Evolutionary conservation across 139 green algal genomes (phyloP), one percentile per base, ranked within the genome.

Genomic region (Cymbomonas tetramitiformis): DNA sequence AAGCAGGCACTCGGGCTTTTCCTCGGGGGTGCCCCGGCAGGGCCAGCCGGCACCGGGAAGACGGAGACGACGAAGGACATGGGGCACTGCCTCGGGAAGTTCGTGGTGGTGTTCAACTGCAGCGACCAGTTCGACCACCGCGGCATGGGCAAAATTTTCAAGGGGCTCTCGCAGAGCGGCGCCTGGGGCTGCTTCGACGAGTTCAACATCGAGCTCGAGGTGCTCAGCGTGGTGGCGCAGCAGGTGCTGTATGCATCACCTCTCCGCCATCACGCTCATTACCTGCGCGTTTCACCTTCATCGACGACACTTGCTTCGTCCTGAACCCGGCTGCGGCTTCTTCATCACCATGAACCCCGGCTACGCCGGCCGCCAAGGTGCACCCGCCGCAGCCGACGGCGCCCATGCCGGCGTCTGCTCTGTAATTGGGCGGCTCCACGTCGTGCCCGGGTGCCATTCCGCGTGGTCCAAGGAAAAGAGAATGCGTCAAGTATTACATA

Each of bases 291-390:
- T 94, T 54, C 90, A 94, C 69, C 60, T 60, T 77, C 31, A 88
- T 91, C 65, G 53, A 85, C 58, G 83, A 80, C 15, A 65, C 79
- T 30, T 70, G 84, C 30, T 86, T 91, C 68, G 73, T 78, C 4
- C 77, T 91, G 43, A 84, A 84, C 51, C 66, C 80, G 15, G 71
- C 73, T 91, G 83, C 69, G 80, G 73, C 26, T 79, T 92, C 48
- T 92, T 92, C 65, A 77, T 92, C 31, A 92, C 83, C 25, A 92
- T 92, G 83, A 92, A 92, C 70, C 83, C 83, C 9, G 85, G 85
- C 23, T 85, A 92, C 49, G 75, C 72, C 15, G 78, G 73, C 33
- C 61, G 76, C 49, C 84, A 44, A 15, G 36, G 15, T n/a, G n/a
- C n/a, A n/a, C 36, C n/a, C n/a, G n/a, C n/a, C n/a, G n/a, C 15